These are phyloP conservation scores for Yamadazyma sp. DNA, from an alignment of 805 yeast species.

Conservation along the genomic window DNA sequence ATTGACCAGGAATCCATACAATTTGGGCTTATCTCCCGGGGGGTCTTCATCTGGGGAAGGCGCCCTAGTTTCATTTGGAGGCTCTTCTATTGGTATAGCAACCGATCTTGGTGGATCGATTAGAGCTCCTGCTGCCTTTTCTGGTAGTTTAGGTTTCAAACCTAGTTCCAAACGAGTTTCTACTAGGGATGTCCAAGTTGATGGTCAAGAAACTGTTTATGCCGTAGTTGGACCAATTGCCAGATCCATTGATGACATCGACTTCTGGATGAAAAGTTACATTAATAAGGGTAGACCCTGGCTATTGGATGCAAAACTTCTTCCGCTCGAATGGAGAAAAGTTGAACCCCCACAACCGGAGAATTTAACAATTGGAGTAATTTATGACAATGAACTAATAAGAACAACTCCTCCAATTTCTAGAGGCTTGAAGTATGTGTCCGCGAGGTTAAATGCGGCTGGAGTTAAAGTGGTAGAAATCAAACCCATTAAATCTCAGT, in stretches of 20 bases:
- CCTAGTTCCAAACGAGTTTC: slow-evolving; percentile 39
- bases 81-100: slow-evolving; percentile 40
- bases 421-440: slow-evolving; percentile 55
- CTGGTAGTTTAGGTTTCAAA: slow-evolving; percentile 41
- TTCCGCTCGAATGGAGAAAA: slow-evolving; percentile 54
- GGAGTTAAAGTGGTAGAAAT: slow-evolving; percentile 58
- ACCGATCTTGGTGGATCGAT: slow-evolving; percentile 47
- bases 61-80: slow-evolving; percentile 41
- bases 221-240: slow-evolving; percentile 71
- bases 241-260: slow-evolving; percentile 63
- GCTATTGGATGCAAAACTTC: slow-evolving; percentile 46
- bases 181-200: slow-evolving; percentile 46
- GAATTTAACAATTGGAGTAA: slow-evolving; percentile 56
- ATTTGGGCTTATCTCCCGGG: slow-evolving; percentile 38
- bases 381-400: slow-evolving; percentile 63
- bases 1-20: slow-evolving; percentile 35
- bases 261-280: slow-evolving; percentile 63
- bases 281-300: slow-evolving; percentile 66
- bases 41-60: slow-evolving; percentile 49
- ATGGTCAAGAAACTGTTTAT: slow-evolving; percentile 65
- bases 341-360: slow-evolving; percentile 39
- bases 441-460: slow-evolving; percentile 52
- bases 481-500: slow-evolving; percentile 55
- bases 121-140: slow-evolving; percentile 43
- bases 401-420: slow-evolving; percentile 65